phyloP scores from a whole-genome alignment of 768 basidiomycete genomes.

The Boletus tomentosulus region DNA sequence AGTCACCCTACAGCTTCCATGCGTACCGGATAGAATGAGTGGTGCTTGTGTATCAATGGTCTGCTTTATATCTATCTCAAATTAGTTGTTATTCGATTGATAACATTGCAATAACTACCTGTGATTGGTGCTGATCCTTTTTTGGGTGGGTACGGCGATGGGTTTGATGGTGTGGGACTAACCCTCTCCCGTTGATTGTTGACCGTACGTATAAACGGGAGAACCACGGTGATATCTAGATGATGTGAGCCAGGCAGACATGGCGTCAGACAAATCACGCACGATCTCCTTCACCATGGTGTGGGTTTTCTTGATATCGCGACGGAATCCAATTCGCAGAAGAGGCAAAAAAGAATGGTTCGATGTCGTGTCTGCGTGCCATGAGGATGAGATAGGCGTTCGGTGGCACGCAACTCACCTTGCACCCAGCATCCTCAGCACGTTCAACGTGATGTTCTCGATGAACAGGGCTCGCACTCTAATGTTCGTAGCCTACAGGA shows the following conservation, averaged over 20 bases:
- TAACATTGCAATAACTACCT: slow-evolving; percentile 11
- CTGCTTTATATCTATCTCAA: slow-evolving; percentile 15
- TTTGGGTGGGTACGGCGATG: background rate
- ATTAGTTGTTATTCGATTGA: background rate
- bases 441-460: slow-evolving; percentile 31
- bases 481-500: slow-evolving; percentile 18
- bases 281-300: slow-evolving; percentile 34
- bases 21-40: slow-evolving; percentile 22
- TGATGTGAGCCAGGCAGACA: background rate
- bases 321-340: slow-evolving; percentile 42
- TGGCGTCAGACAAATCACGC: slow-evolving; percentile 15
- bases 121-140: slow-evolving; percentile 8
- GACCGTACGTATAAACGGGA: slow-evolving; percentile 40
- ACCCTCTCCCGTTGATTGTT: slow-evolving; percentile 19
- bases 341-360: slow-evolving; percentile 44
- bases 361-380: slow-evolving; percentile 34
- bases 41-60: slow-evolving; percentile 35
- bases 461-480: slow-evolving; percentile 36
- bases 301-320: slow-evolving; percentile 37
- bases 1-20: background rate
- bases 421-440: slow-evolving; percentile 36
- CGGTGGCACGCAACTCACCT: slow-evolving; percentile 20
- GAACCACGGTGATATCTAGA: slow-evolving; percentile 42
- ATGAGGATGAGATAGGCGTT: slow-evolving; percentile 1
- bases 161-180: slow-evolving; percentile 17